These are phyloP conservation scores for Berberis thunbergii DNA, from an alignment of 164 flowering plant species.

Conservation along the genomic window DNA sequence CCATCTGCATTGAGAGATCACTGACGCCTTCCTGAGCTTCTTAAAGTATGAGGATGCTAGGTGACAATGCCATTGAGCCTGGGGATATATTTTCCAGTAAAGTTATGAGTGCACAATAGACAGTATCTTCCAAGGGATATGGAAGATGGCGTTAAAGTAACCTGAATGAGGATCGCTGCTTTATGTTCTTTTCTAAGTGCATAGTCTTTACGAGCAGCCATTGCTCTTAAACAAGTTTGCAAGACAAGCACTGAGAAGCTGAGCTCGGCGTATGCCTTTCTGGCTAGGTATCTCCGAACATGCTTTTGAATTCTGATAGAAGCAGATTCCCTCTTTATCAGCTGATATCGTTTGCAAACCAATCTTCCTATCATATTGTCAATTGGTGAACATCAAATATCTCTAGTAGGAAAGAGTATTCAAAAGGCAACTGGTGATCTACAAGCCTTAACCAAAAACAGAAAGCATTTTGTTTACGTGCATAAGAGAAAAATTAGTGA, in stretches of 20 bases:
- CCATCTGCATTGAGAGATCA: slow-evolving; percentile 58
- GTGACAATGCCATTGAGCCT: slow-evolving; percentile 73
- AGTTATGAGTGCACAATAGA: not conserved
- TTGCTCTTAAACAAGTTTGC: slow-evolving; percentile 64
- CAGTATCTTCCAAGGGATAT: not conserved
- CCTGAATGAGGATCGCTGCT: slow-evolving; percentile 71
- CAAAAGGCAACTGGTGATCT: not conserved
- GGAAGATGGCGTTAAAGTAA: slow-evolving; percentile 8
- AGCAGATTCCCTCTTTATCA: slow-evolving; percentile 49
- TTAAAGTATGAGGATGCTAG: slow-evolving; percentile 39
- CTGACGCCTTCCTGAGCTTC: slow-evolving; percentile 48
- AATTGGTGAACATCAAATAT: not conserved
- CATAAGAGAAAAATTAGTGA: not conserved
- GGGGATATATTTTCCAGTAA: slow-evolving; percentile 15
- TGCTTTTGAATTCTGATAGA: slow-evolving; percentile 64
- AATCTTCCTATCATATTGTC: slow-evolving; percentile 35
- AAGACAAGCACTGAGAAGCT: slow-evolving; percentile 37
- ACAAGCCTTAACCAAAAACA: not conserved
- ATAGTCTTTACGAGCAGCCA: slow-evolving; percentile 55
- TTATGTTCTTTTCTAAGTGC: slow-evolving; percentile 40
- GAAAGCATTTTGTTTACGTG: no score
- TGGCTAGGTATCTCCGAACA: slow-evolving; percentile 36
- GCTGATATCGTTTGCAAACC: slow-evolving; percentile 45
- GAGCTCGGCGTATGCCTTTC: slow-evolving; percentile 30
- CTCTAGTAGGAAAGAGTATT: not conserved